Base-by-base conservation (phyloP, 2,329 filamentous ascomycete species). In the Ophiostoma fasciatum region DNA sequence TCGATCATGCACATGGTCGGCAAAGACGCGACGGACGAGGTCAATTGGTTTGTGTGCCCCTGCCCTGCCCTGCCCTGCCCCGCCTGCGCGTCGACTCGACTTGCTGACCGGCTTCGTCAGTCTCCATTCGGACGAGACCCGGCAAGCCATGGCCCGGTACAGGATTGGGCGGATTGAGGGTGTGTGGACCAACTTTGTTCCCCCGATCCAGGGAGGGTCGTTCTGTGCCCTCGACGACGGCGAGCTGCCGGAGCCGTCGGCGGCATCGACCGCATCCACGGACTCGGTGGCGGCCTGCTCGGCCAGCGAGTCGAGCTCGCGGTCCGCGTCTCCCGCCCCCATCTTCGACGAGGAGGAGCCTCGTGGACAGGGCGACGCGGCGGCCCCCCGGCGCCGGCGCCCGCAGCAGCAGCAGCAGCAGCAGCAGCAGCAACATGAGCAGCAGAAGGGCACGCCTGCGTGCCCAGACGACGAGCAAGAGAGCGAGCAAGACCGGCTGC, bases 1-100 rank as follows among this genome's bases (percentile, higher is more conserved):
- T 73, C 88, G 37, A 92, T 98, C 45, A 64, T 74, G 53, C 90
- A 98, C 53, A 90, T 94, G 84, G 73, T 96, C 42, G 85, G 85
- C 42, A 74, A 80, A 58, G 85, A 94, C 71, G 88, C 84, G 34
- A 94, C 88, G 10, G 87, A 94, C 56, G 90, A 96, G 59, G 78
- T 96, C 42, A 83, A 79, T 55, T 82, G 78, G 83, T 94, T 68
- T 34, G 78, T 64, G 18, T 11, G 15, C 22, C 22, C n/a, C n/a
- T n/a, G n/a, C n/a, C n/a, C n/a, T n/a, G n/a, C n/a, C n/a, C n/a
- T n/a, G n/a, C n/a, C n/a, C n/a, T n/a, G n/a, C n/a, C n/a, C n/a
- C n/a, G n/a, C n/a, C n/a, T n/a, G n/a, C n/a, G n/a, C n/a, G n/a
- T n/a, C n/a, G n/a, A n/a, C n/a, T n/a, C n/a, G n/a, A n/a, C n/a